Percentiles rank a stretch among this genome's conserved stretches.
phyloP scores from a whole-genome alignment of 371 early-diverging fungal genomes.

The Umbelopsis sp. region DNA sequence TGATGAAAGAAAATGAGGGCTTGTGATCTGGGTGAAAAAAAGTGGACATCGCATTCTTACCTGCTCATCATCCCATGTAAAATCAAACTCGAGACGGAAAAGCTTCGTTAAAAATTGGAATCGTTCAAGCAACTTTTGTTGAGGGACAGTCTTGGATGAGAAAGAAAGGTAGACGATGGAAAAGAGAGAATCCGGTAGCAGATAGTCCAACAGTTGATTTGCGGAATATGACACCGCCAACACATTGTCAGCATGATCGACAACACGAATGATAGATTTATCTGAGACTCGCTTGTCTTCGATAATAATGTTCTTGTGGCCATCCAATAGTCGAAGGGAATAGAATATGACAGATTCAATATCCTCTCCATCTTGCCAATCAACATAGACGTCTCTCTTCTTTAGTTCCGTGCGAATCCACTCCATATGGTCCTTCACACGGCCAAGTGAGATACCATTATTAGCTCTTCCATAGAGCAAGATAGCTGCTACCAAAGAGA shows the following conservation, averaged over 20 bases:
- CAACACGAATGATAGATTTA: constrained; percentile 41
- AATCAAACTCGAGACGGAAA: constrained; percentile 51
- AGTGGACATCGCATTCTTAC: constrained; percentile 24
- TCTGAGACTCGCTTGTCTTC: constrained; percentile 42
- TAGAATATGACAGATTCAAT: constrained; percentile 41
- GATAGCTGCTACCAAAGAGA: constrained; percentile 47
- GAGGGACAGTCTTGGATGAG: constrained; percentile 20
- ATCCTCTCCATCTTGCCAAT: constrained; percentile 56
- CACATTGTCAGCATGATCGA: constrained; percentile 56
- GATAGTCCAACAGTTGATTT: constrained; percentile 46
- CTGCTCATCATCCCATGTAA: constrained; percentile 48
- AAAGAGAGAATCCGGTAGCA: constrained; percentile 48
- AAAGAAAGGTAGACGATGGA: constrained; percentile 45
- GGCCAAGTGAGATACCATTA: constrained; percentile 37
- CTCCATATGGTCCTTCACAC: constrained; percentile 37
- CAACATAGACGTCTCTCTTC: constrained; percentile 34
- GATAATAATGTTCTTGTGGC: constrained; percentile 45
- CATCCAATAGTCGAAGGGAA: constrained; percentile 41
- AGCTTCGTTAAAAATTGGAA: constrained; percentile 49
- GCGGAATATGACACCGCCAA: constrained; percentile 55
- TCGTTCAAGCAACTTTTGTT: constrained; percentile 35
- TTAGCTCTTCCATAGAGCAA: constrained; percentile 43
- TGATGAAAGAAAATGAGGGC: not conserved
- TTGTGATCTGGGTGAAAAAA: too few species aligned
- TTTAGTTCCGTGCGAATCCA: constrained; percentile 43